Percentiles rank a stretch among this genome's conserved stretches.
Conservation (phyloP, 108 stramenopile species). For the Cyclotella baltica region DNA sequence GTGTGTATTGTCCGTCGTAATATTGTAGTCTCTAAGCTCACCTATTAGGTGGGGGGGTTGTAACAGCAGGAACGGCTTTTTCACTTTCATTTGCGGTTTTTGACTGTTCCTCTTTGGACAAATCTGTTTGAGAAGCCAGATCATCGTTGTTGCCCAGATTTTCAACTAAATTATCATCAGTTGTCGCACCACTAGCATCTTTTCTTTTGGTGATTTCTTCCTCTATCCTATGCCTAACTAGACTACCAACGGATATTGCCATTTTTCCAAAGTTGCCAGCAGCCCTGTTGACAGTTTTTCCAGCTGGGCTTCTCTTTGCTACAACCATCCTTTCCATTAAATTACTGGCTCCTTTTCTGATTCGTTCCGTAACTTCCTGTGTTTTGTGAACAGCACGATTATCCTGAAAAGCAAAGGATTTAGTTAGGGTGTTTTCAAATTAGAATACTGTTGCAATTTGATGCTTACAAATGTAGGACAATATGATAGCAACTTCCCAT, state of each 20-base stretch:
- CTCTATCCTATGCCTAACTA: constrained; percentile 45
- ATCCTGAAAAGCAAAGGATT: too few relatives aligned
- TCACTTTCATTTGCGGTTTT: background rate
- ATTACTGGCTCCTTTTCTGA: constrained; percentile 71
- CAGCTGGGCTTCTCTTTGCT: constrained; percentile 69
- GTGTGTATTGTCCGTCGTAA: background rate
- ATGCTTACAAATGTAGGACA: constrained; percentile 93
- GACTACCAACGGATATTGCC: constrained; percentile 39
- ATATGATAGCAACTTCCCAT: constrained; percentile 83
- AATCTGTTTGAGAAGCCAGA: background rate
- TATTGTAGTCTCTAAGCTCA: background rate
- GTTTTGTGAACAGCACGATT: constrained; percentile 83
- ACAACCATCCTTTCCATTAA: constrained; percentile 60
- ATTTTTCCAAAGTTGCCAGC: constrained; percentile 42
- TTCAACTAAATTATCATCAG: background rate
- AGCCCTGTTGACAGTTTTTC: constrained; percentile 65
- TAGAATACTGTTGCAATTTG: too few relatives aligned
- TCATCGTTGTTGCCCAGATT: background rate
- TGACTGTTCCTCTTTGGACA: background rate
- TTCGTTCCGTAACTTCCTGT: constrained; percentile 69
- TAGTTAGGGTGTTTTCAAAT: too few relatives aligned
- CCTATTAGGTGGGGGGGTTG: background rate
- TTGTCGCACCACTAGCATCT: background rate
- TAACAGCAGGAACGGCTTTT: background rate
- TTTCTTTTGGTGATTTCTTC: constrained; percentile 33